phyloP scores from a whole-genome alignment of 371 early-diverging fungal species.

The Coemansia sp. region DNA sequence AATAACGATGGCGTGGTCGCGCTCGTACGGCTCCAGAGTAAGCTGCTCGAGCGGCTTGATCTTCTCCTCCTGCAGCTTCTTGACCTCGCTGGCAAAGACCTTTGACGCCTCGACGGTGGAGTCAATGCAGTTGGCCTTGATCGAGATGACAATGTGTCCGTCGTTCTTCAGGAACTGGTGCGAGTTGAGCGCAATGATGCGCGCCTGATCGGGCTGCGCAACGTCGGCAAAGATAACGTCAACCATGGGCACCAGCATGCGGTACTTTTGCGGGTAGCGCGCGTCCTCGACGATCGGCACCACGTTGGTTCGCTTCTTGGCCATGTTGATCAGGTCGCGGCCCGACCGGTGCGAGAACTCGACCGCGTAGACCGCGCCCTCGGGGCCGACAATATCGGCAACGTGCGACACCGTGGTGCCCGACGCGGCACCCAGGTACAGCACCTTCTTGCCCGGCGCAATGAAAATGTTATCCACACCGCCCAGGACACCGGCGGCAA shows the following conservation, averaged over 20 bases:
- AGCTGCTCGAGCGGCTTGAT: conserved; percentile 99
- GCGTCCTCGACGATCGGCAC: conserved; percentile 99
- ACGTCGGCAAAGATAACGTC: conserved; percentile 99
- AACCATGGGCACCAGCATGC: conserved; percentile 99
- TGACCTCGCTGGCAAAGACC: conserved; percentile 99
- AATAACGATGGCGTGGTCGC: conserved; percentile 99
- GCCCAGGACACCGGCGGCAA: conserved; percentile 99
- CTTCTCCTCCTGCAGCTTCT: conserved; percentile 97
- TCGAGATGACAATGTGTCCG: conserved; percentile 98
- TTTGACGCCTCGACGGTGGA: conserved; percentile 98
- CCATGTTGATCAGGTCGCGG: conserved; percentile 99
- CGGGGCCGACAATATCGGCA: conserved; percentile 99
- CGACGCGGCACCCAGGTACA: conserved; percentile 98
- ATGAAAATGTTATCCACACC: conserved; percentile 98
- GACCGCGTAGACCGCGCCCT: conserved; percentile 99
- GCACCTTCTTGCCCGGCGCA: conserved; percentile 97
- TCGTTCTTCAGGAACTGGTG: conserved; percentile 99
- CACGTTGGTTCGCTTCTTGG: conserved; percentile 99
- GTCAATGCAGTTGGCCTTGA: conserved; percentile 99
- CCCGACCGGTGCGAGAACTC: conserved; percentile 99
- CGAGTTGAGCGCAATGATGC: conserved; percentile 99
- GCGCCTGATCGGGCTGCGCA: conserved; percentile 99
- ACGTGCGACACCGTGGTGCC: conserved; percentile 99
- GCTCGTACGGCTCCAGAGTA: conserved; percentile 99
- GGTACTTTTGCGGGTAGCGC: conserved; percentile 99